A percentile compares a stretch with the other conserved stretches of the same genome.
Conservation (phyloP, 441 rosid species). For the Gossypium aridum region DNA sequence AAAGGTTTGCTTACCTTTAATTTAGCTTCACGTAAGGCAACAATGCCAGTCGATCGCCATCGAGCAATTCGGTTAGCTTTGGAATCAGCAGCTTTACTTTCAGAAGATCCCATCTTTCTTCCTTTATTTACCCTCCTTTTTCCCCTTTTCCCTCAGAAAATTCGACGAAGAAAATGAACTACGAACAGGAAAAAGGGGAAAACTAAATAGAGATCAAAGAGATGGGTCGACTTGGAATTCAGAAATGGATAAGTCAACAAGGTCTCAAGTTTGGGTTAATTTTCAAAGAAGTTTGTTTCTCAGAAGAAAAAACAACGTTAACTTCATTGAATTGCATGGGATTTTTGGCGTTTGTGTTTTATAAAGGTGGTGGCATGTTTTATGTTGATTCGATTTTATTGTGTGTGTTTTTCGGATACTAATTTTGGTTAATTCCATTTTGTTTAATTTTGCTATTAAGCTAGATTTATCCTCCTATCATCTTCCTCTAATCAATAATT, state of each 20-base stretch:
- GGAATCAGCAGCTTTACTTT: conserved; percentile 62
- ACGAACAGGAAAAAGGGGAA: not conserved
- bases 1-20: conserved; percentile 47
- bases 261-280: not conserved
- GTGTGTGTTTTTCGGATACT: not conserved
- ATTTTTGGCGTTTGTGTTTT: not conserved
- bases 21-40: conserved; percentile 82
- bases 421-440: not conserved
- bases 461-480: not conserved
- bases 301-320: not conserved
- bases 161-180: not conserved
- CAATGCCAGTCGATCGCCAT: conserved; percentile 95
- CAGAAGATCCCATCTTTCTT: conserved; percentile 66
- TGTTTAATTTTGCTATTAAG: not conserved
- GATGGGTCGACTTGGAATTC: not conserved
- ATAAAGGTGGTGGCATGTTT: not conserved
- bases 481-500: not conserved
- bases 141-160: not conserved
- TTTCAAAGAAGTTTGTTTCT: not conserved
- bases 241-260: not conserved
- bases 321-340: not conserved
- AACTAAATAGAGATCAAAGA: not conserved
- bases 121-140: not conserved
- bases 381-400: not conserved
- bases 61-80: conserved; percentile 61